phyloP scores from a whole-genome alignment of 2,329 filamentous ascomycete genomes.

The Dendrostoma leiphaemia region DNA sequence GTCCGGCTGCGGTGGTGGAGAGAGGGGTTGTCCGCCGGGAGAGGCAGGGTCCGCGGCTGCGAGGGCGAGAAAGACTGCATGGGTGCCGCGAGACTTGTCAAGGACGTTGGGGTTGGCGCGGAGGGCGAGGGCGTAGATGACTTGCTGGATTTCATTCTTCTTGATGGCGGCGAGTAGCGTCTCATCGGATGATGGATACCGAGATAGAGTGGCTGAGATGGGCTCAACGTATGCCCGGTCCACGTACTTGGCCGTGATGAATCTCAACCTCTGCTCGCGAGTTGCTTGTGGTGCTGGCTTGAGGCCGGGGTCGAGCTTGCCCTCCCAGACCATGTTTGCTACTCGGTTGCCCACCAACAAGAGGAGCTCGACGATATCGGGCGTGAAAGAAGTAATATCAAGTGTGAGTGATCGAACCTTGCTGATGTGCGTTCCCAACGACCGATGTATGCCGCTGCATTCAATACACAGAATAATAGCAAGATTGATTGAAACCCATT shows the following conservation, averaged over 20 bases:
- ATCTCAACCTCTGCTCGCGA: conserved; percentile 86
- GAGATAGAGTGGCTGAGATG: conserved; percentile 71
- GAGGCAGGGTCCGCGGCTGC: conserved; percentile 88
- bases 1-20: conserved; percentile 38
- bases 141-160: conserved; percentile 90
- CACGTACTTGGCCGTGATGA: conserved; percentile 94
- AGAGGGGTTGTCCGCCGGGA: conserved; percentile 52
- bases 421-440: conserved; percentile 94
- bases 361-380: conserved; percentile 93
- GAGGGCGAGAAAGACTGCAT: conserved; percentile 85
- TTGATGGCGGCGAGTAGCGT: conserved; percentile 90
- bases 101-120: conserved; percentile 82
- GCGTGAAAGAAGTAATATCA: conserved; percentile 93
- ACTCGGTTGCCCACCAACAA: conserved; percentile 89
- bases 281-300: conserved; percentile 79
- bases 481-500: conserved; percentile 98
- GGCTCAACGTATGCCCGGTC: conserved; percentile 79
- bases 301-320: conserved; percentile 67
- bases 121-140: conserved; percentile 85
- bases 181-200: conserved; percentile 79
- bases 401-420: conserved; percentile 94
- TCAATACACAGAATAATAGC: conserved; percentile 97
- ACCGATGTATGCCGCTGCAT: conserved; percentile 95
- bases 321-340: conserved; percentile 97
- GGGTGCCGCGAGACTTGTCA: conserved; percentile 84